Evolutionary conservation across 2,329 filamentous ascomycete species (phyloP), one percentile per base, ranked within the genome.

Genomic region (Sclerotinia nivalis): DNA sequence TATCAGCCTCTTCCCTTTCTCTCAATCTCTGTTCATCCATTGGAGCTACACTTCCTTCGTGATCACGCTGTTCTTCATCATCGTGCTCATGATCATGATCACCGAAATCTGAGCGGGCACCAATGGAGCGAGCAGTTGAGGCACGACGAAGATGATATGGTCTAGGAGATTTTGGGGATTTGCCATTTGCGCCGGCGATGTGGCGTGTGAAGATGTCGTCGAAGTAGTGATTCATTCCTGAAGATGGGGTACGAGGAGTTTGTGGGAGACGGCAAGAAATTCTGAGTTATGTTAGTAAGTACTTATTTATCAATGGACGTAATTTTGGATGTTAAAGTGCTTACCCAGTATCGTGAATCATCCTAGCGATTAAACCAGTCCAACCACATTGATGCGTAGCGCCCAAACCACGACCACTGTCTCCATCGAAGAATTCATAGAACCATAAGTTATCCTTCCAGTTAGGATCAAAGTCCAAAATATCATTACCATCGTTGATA

Each of bases 321-420:
- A 9, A 22, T 15, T 8, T 40, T 22, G 37, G 10, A 34, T 18
- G 40, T 43, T 43, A 6, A 8, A 69, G 43, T 73, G 82, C 90
- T 83, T 89, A 96, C 92, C 94, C 95, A 75, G 95, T 97, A 78
- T 98, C 96, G 76, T 98, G 95, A 71, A 98, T 98, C 88, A 98
- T 92, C 81, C 96, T 94, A 37, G 95, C 95, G 79, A 98, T 93
- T 74, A 98, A 81, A 34, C 95, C 95, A 50, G 95, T 97, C 95
- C 96, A 98, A 64, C 95, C 95, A 78, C 93, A 97, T 80, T 98
- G 96, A 80, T 98, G 96, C 61, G 90, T 95, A 50, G 95, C 93
- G 70, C 95, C 95, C 1, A 98, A 86, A 22, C 96, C 95, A 74
- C 93, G 91, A 20, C 95, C 95, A 65, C 85, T 90, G 79, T 98